Percentiles rank a stretch among this genome's conserved stretches.
Evolutionary conservation across 1,284 basidiomycete genomes (phyloP).

Genomic region (Takashimella koratensis): DNA sequence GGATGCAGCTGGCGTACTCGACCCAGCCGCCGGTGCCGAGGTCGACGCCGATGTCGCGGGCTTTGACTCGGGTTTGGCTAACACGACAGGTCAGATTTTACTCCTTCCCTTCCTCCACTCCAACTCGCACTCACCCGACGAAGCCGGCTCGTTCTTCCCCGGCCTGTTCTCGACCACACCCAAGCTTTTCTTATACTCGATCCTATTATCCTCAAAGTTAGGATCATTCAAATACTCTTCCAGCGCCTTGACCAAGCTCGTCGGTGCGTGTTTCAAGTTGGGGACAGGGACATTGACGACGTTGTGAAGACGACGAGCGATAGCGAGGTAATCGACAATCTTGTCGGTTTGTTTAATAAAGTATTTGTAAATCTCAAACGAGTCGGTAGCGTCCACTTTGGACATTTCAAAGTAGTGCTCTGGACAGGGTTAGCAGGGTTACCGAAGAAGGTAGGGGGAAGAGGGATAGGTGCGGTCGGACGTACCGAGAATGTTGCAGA

Average conservation of each 20-base stretch:
- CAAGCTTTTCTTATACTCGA: conserved; percentile 86
- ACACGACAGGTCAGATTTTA: too few species aligned
- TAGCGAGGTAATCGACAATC: conserved; percentile 90
- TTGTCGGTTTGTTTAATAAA: conserved; percentile 93
- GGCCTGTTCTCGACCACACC: conserved; percentile 60
- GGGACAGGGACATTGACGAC: conserved; percentile 90
- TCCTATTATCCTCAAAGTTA: conserved; percentile 89
- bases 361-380: conserved; percentile 83
- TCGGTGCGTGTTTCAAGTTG: conserved; percentile 91
- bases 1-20: conserved; percentile 10
- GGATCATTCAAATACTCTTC: conserved; percentile 95
- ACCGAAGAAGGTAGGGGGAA: neutral
- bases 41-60: conserved; percentile 13
- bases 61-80: conserved; percentile 4
- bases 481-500: conserved; percentile 89
- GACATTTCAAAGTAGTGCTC: conserved; percentile 99
- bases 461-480: neutral
- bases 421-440: conserved; percentile 41
- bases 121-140: neutral
- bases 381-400: conserved; percentile 78
- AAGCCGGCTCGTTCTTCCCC: conserved; percentile 4
- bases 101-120: too few species aligned
- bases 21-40: conserved; percentile 11
- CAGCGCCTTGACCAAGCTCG: conserved; percentile 84
- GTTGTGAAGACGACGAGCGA: conserved; percentile 88